These are phyloP conservation scores for Trichoderma breve DNA, from an alignment of 2,329 filamentous ascomycete species.

Conservation along the genomic window DNA sequence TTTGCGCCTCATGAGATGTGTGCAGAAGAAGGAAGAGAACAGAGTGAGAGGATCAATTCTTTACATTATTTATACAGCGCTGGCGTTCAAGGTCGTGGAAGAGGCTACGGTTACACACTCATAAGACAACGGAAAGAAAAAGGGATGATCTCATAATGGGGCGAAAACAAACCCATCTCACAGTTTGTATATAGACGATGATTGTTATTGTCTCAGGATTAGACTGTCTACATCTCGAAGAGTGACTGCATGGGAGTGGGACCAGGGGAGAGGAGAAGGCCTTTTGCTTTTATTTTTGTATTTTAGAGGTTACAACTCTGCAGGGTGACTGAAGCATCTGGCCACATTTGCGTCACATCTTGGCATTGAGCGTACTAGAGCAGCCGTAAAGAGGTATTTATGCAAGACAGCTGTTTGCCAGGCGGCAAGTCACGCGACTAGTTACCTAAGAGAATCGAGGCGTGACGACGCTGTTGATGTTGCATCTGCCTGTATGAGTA, in stretches of 20 bases:
- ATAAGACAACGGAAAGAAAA: neutral
- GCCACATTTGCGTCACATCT: neutral
- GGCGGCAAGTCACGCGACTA: constrained; percentile 14
- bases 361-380: neutral
- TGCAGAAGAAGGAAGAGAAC: constrained; percentile 15
- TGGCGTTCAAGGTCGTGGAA: constrained; percentile 31
- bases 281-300: neutral
- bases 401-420: neutral
- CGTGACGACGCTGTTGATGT: neutral
- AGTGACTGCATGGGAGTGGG: neutral
- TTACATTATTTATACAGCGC: constrained; percentile 34
- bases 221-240: neutral
- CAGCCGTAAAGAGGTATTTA: neutral
- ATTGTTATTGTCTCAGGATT: neutral
- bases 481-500: neutral
- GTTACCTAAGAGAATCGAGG: constrained; percentile 12
- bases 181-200: constrained; percentile 10
- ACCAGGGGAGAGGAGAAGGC: neutral
- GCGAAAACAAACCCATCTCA: constrained; percentile 20
- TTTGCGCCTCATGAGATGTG: neutral
- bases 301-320: neutral
- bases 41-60: constrained; percentile 1
- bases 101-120: neutral
- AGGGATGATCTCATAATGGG: neutral
- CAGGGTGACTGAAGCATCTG: neutral